Percentiles rank a stretch among this genome's conserved stretches.
Conservation (phyloP, 345 rosid genomes). For the Physaria fendleri region DNA sequence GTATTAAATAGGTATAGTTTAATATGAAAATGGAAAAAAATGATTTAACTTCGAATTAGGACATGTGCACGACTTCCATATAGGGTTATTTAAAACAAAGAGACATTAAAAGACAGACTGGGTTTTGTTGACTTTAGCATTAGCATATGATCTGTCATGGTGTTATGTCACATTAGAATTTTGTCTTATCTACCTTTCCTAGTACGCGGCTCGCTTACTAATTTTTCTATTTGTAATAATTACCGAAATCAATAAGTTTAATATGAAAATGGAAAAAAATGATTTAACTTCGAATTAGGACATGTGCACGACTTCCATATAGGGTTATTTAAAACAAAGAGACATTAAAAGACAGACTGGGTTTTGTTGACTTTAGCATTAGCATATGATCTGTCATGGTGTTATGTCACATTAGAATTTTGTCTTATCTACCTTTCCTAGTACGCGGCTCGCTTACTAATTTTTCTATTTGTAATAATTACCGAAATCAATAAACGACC, state of each 20-base stretch:
- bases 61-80: too few species aligned
- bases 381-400: too few species aligned
- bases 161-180: too few species aligned
- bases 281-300: too few species aligned
- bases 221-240: not conserved
- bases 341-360: not conserved
- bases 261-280: not conserved
- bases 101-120: not conserved
- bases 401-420: too few species aligned
- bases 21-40: not conserved
- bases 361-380: too few species aligned
- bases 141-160: constrained; percentile 19
- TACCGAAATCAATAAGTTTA: not conserved
- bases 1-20: not conserved
- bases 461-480: not conserved
- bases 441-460: not conserved
- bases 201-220: constrained; percentile 1
- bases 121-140: constrained; percentile 30
- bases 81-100: not conserved
- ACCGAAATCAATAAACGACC: too few species aligned
- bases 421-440: not conserved
- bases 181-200: not conserved
- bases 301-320: too few species aligned
- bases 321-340: not conserved
- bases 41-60: too few species aligned